Evolutionary conservation across 306 rosid species (phyloP).

Genomic region (Crataegus laevigata): DNA sequence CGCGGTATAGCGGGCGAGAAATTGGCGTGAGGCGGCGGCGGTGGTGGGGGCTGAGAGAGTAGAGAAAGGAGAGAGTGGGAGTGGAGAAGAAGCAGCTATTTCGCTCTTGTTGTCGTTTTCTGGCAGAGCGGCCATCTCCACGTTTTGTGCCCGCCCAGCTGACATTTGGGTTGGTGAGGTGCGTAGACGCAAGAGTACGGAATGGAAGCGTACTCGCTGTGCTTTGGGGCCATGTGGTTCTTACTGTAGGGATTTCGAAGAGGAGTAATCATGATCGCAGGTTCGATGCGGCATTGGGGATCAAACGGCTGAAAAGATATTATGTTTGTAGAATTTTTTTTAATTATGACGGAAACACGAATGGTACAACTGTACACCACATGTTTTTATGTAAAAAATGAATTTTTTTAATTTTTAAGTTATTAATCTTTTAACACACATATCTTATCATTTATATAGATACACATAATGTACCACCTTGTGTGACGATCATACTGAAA

Average conservation of each 20-base stretch:
- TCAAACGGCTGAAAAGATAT: not conserved
- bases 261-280: not conserved
- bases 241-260: not conserved
- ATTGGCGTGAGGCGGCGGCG: conserved; percentile 5
- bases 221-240: not conserved
- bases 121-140: conserved; percentile 1
- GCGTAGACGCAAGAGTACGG: not conserved
- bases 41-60: not conserved
- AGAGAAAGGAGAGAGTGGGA: not conserved
- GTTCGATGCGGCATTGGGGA: not conserved
- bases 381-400: too few species aligned
- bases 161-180: not conserved
- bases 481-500: too few species aligned
- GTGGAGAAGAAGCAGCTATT: not conserved
- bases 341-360: too few species aligned
- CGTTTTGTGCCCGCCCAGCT: not conserved
- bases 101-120: conserved; percentile 7
- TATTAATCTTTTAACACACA: too few species aligned
- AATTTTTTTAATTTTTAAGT: too few species aligned
- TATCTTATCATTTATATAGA: too few species aligned
- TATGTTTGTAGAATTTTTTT: too few species aligned
- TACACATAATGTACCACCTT: too few species aligned
- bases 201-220: not conserved
- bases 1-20: conserved; percentile 1
- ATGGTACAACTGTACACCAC: too few species aligned